Evolutionary conservation across 371 early-diverging fungal genomes (phyloP).

Genomic region (Mucor lusitanicus): DNA sequence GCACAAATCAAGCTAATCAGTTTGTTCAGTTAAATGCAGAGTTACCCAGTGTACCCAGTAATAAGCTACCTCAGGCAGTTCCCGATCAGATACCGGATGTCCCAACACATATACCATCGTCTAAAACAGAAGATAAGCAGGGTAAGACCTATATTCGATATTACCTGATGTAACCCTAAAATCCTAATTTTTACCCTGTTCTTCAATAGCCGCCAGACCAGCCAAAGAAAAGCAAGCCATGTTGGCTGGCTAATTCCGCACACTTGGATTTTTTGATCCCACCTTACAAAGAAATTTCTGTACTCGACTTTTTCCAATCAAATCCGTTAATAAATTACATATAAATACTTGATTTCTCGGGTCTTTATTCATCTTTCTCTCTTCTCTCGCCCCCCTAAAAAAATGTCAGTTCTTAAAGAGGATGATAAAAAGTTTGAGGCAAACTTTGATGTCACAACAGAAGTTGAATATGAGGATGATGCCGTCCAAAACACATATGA

Average conservation of each 20-base stretch:
- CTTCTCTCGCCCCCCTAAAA: constrained; percentile 3
- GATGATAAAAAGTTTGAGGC: constrained; percentile 27
- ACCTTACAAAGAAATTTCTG: background rate
- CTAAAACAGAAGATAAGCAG: background rate
- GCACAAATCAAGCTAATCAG: background rate
- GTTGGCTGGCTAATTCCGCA: constrained; percentile 15
- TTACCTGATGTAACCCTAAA: background rate
- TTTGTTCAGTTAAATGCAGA: constrained; percentile 31
- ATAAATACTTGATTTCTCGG: background rate
- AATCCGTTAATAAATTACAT: background rate
- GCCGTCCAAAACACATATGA: constrained; percentile 6
- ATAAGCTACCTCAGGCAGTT: constrained; percentile 24
- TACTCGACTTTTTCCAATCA: background rate
- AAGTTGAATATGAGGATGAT: constrained; percentile 24
- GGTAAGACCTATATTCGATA: background rate
- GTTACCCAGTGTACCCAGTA: constrained; percentile 37
- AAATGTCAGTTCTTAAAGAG: constrained; percentile 19
- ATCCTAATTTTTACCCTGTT: background rate
- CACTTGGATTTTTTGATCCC: background rate
- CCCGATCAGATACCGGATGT: constrained; percentile 20
- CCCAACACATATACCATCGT: constrained; percentile 4
- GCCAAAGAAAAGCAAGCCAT: constrained; percentile 24
- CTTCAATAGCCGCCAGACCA: constrained; percentile 7
- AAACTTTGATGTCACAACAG: constrained; percentile 15
- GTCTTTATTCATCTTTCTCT: background rate